Conservation (phyloP, 148 eudicot genomes). For the Selenicereus undatus region DNA sequence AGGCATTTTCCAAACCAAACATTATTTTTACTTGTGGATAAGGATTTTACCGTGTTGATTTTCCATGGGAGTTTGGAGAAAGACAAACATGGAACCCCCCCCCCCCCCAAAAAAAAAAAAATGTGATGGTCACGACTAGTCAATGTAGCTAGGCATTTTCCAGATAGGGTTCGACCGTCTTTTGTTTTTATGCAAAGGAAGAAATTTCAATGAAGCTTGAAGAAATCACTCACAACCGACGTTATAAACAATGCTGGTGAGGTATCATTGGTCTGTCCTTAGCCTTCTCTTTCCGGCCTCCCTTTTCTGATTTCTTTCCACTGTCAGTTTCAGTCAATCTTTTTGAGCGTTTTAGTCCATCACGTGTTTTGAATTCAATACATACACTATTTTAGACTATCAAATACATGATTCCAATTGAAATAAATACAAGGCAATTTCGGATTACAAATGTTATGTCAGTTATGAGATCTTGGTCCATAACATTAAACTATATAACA, state of each 20-base stretch:
- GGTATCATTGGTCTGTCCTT: not conserved
- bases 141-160: not conserved
- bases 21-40: not conserved
- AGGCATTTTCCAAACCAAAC: too few relatives aligned
- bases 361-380: not conserved
- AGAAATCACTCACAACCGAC: not conserved
- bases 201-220: not conserved
- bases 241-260: too few relatives aligned
- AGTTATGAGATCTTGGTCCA: too few relatives aligned
- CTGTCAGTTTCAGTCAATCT: not conserved
- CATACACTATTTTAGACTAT: not conserved
- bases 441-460: too few relatives aligned
- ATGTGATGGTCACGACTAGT: not conserved
- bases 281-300: not conserved
- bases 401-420: not conserved
- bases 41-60: not conserved
- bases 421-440: too few relatives aligned
- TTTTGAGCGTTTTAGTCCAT: not conserved
- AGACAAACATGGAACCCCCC: not conserved
- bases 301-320: not conserved
- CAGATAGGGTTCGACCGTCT: not conserved
- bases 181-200: too few relatives aligned
- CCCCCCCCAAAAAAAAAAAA: too few relatives aligned
- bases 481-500: too few relatives aligned
- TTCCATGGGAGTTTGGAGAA: not conserved